These are phyloP conservation scores for Rhizophora mangle DNA, from an alignment of 345 rosid species.

Conservation along the genomic window DNA sequence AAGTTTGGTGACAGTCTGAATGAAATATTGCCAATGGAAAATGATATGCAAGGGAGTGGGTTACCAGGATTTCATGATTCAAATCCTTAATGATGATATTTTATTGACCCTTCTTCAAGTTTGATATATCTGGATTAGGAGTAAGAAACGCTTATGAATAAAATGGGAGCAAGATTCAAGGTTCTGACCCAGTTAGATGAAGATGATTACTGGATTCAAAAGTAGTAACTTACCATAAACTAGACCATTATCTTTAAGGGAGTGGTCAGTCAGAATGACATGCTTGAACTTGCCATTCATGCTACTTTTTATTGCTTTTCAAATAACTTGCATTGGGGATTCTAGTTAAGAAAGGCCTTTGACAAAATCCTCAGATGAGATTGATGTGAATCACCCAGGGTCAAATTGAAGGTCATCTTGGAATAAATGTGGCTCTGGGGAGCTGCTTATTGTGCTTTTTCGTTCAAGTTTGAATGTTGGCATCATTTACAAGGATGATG, in stretches of 20 bases:
- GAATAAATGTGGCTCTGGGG: slow-evolving; percentile 2
- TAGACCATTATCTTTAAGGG: too few relatives aligned
- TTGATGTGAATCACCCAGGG: neutral
- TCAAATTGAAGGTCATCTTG: slow-evolving; percentile 5
- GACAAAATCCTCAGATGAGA: neutral
- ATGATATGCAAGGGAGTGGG: slow-evolving; percentile 10
- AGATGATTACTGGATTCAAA: neutral
- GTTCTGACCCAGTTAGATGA: neutral
- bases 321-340: too few relatives aligned
- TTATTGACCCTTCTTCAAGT: neutral
- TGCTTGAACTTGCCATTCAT: too few relatives aligned
- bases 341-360: too few relatives aligned
- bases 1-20: slow-evolving; percentile 15
- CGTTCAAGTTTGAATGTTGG: slow-evolving; percentile 3
- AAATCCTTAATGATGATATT: neutral
- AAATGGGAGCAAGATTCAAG: neutral
- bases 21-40: slow-evolving; percentile 8
- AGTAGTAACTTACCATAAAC: neutral
- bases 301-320: too few relatives aligned
- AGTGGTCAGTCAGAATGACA: too few relatives aligned
- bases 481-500: neutral
- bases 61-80: neutral
- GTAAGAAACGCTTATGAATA: neutral
- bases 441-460: slow-evolving; percentile 1
- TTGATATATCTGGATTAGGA: slow-evolving; percentile 1